Base-by-base conservation (phyloP, 495 filamentous ascomycete genomes). In the Penicillium silybi region DNA sequence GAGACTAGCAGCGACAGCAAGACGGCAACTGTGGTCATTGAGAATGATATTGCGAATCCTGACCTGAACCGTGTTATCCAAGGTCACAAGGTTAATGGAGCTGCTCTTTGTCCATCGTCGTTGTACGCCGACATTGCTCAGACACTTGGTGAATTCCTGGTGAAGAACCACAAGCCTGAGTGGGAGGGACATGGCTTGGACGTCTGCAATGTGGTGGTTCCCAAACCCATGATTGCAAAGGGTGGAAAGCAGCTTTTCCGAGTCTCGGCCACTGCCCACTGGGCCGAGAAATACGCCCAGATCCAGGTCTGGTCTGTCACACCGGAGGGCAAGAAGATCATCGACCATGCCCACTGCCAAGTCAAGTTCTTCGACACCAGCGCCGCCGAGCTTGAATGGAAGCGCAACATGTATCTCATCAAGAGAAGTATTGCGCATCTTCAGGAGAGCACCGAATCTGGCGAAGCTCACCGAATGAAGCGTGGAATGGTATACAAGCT, bases 101-200 rank as follows among this genome's bases (percentile, higher is more conserved):
- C 71, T 16, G 65, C 76, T 13, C 72, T 85, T 17, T 80, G 75
- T 41, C 74, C 82, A 44, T 75, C 82, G 68, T 81, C 85, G 2
- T 67, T 91, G 1, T 90, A 89, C 52, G 87, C 82, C 22, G 88
- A 92, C 64, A 88, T 90, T 73, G 86, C 86, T 11, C 78, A 88
- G 52, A 90, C 88, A 0, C 67, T 89, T 37, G 84, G 77, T 52
- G 80, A 90, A 22, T 89, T 88, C 55, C 70, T 84, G 22, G 80
- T 86, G 46, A 77, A 81, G 50, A 72, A 82, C 37, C 64, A 81
- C 45, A 75, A 79, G 27, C 79, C 80, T 1, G 75, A 79, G 8
- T 61, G 65, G 16, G 71, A 79, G 53, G 72, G 76, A n/a, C 68
- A 80, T 32, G 78, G 75, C 6, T 74, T 83, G 54, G 80, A 88